Evolutionary conservation across 1,139 yeast species (phyloP), one percentile per base, ranked within the genome.

Genomic region (Arxiozyma heterogenica): DNA sequence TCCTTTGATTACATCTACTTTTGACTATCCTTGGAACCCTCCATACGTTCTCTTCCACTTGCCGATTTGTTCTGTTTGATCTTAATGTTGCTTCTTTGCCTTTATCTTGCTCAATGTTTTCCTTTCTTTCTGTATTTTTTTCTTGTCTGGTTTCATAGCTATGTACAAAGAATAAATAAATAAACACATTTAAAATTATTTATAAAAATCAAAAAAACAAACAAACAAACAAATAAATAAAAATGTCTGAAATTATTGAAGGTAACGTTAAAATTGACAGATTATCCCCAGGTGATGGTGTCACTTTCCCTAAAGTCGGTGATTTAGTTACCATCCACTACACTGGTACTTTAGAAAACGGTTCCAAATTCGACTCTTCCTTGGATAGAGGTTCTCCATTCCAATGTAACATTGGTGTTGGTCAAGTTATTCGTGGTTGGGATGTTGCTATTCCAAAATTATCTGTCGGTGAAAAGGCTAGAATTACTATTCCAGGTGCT

Each of bases 361-460:
- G 98, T 66, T 86, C 86, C 75, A 89, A 88, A 74, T 93, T 93
- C 71, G 98, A 93, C 75, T 87, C 96, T 55, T 90, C 97, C 50
- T 80, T 90, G 64, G 95, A 86, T 77, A 84, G 97, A 75, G 94
- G 95, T 66, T 80, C 84, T 73, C 97, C 98, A 61, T 91, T 93
- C 83, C 89, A 88, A 71, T 86, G 95, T 73, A 76, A 77, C 72
- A 86, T 91, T 71, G 98, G 98, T 71, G 95, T 87, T 62, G 97
- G 98, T 58, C 95, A 86, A 75, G 97, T 91, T 61, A 91, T 91
- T 74, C 80, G 82, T 67, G 98, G 98, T 60, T 91, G 98, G 98
- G 98, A 91, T 70, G 86, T 82, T 68, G 95, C 73, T 59, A 87
- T 89, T 69, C 96, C 95, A 56, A 84, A 89, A 73, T 80, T 93